These are phyloP conservation scores for Ustilago esculenta DNA, from an alignment of 1,284 basidiomycete genomes.

Conservation along the genomic window DNA sequence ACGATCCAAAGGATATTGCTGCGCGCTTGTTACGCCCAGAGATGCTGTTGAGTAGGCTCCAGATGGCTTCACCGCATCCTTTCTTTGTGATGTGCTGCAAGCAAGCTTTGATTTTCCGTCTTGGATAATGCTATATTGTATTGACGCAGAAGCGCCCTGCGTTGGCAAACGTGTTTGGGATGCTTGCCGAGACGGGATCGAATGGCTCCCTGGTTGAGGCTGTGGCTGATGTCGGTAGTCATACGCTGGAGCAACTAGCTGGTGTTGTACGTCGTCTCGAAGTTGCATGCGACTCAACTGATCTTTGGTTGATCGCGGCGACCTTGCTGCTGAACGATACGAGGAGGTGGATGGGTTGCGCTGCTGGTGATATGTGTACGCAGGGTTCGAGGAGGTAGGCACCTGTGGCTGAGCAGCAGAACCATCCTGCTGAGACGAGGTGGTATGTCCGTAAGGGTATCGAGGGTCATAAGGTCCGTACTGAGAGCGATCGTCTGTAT, in stretches of 20 bases:
- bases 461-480: conserved; percentile 41
- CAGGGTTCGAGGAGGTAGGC: background rate
- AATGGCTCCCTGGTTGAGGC: background rate
- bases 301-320: conserved; percentile 3
- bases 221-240: conserved; percentile 5
- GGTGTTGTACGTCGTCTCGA: conserved; percentile 1
- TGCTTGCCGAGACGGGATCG: no score
- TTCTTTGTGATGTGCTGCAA: no score
- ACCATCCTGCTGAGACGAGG: background rate
- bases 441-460: conserved; percentile 13
- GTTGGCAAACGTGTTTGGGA: no score
- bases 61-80: no score
- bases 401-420: background rate
- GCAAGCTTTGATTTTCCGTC: background rate
- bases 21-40: background rate
- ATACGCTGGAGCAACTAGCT: background rate
- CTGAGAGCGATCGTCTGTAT: conserved; percentile 11
- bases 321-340: conserved; percentile 7
- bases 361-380: conserved; percentile 7
- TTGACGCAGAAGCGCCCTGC: background rate
- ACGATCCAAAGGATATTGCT: background rate
- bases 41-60: background rate
- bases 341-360: conserved; percentile 10
- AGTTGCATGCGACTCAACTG: conserved; percentile 23
- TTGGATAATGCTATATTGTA: background rate